Evolutionary conservation across 768 basidiomycete species (phyloP).

Genomic region (Antrodiella citrinella): DNA sequence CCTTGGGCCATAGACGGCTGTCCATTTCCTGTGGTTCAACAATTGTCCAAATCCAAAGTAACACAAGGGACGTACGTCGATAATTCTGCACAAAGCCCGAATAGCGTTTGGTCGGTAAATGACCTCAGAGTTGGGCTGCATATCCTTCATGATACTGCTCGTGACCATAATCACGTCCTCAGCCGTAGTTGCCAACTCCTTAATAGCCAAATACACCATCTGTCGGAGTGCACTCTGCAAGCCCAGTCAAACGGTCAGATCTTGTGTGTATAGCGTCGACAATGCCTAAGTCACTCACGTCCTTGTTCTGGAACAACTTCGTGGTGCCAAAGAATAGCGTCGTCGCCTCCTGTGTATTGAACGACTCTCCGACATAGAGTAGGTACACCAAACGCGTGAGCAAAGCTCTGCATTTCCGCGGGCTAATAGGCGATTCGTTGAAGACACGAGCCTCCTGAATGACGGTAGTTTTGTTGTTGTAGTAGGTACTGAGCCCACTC

Average conservation of each 20-base stretch:
- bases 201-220: conserved; percentile 97
- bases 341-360: conserved; percentile 93
- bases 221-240: conserved; percentile 86
- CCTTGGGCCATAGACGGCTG: conserved; percentile 99
- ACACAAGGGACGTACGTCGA: conserved; percentile 68
- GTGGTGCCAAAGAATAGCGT: conserved; percentile 98
- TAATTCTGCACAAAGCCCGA: conserved; percentile 90
- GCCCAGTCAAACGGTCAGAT: too few relatives aligned
- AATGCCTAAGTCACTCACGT: conserved; percentile 63
- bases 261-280: background rate
- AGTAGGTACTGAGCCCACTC: conserved; percentile 82
- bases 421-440: conserved; percentile 98
- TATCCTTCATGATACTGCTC: conserved; percentile 99
- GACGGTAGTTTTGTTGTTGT: conserved; percentile 96
- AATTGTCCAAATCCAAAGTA: background rate
- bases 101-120: conserved; percentile 98
- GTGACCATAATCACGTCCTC: conserved; percentile 99
- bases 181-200: conserved; percentile 90
- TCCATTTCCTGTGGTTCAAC: conserved; percentile 7
- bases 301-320: conserved; percentile 98
- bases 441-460: conserved; percentile 98
- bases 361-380: conserved; percentile 92
- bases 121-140: conserved; percentile 98
- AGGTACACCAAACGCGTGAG: conserved; percentile 96
- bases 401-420: conserved; percentile 91